A percentile compares a stretch with the other conserved stretches of the same genome.
Evolutionary conservation across 1,284 basidiomycete genomes (phyloP).

Genomic region (Austroboletus novae-zelandiae): DNA sequence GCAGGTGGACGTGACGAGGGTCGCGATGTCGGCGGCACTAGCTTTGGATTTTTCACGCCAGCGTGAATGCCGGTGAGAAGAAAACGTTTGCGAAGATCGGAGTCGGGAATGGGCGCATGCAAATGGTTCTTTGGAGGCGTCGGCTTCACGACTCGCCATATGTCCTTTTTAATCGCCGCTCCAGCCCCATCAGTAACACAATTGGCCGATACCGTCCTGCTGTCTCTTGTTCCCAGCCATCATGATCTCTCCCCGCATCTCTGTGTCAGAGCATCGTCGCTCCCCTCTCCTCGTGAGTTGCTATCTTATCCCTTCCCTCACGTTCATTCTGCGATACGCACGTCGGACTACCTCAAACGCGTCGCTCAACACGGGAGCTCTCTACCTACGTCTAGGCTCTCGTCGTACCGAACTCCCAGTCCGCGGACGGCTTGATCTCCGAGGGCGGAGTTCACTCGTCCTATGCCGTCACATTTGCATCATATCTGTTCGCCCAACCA

Average conservation of each 20-base stretch:
- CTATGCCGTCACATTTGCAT: constrained; percentile 4
- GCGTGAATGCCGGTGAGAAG: no score
- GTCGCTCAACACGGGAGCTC: background rate
- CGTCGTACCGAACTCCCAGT: constrained; percentile 15
- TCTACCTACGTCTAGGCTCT: background rate
- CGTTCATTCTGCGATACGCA: constrained; percentile 16
- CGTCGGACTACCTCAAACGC: constrained; percentile 18
- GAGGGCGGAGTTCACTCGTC: constrained; percentile 4
- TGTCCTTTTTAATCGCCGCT: no score
- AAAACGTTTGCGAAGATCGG: no score
- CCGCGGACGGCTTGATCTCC: constrained; percentile 28
- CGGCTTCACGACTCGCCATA: constrained; percentile 45
- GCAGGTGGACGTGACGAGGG: constrained; percentile 88
- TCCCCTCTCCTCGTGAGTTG: constrained; percentile 12
- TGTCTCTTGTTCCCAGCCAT: background rate
- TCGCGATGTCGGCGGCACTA: constrained; percentile 35
- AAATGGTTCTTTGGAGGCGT: constrained; percentile 64
- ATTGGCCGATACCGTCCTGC: constrained; percentile 21
- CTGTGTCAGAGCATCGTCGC: constrained; percentile 7
- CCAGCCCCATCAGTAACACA: constrained; percentile 7
- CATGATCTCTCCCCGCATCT: background rate
- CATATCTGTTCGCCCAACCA: no score
- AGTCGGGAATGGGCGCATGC: constrained; percentile 53
- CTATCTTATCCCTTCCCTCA: constrained; percentile 18
- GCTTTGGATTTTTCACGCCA: constrained; percentile 76